phyloP scores from a whole-genome alignment of 805 yeast species.

The Starmerella roubikii region DNA sequence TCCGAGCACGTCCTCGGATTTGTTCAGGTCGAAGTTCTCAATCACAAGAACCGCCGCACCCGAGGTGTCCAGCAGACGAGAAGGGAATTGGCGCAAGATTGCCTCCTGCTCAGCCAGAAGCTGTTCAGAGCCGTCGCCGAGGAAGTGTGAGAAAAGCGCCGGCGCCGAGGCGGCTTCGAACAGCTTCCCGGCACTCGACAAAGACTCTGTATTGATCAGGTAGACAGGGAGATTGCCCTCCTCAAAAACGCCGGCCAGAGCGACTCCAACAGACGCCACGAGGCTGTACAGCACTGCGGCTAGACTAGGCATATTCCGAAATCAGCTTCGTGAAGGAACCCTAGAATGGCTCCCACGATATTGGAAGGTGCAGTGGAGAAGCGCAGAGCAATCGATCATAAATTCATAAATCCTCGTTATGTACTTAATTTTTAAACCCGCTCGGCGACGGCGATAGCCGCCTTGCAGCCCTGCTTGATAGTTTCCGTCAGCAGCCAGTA shows the following conservation, averaged over 20 bases:
- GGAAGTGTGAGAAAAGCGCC: slow-evolving; percentile 17
- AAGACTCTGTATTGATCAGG: slow-evolving; percentile 12
- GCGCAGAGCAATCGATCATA: too few species aligned
- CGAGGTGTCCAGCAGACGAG: slow-evolving; percentile 14
- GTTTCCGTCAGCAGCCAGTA: slow-evolving; percentile 78
- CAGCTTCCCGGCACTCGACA: slow-evolving; percentile 4
- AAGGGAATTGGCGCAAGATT: slow-evolving; percentile 14
- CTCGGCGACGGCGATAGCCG: slow-evolving; percentile 89
- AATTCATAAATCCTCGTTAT: background rate
- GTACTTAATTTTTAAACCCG: slow-evolving; percentile 31
- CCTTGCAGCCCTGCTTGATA: slow-evolving; percentile 67
- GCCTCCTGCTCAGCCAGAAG: slow-evolving; percentile 4
- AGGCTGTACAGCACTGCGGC: slow-evolving; percentile 4
- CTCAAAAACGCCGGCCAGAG: slow-evolving; percentile 5
- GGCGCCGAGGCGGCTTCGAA: slow-evolving; percentile 9
- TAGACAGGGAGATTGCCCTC: slow-evolving; percentile 15
- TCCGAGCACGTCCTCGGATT: slow-evolving; percentile 15
- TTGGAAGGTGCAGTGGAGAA: too few species aligned
- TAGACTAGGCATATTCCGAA: background rate
- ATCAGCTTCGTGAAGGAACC: too few species aligned
- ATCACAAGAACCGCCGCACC: slow-evolving; percentile 17
- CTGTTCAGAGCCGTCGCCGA: slow-evolving; percentile 12
- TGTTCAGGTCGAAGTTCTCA: slow-evolving; percentile 10
- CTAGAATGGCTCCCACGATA: too few species aligned
- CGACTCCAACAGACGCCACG: slow-evolving; percentile 2